Evolutionary conservation across 148 eudicot species (phyloP).

Genomic region (Rhododendron henanense): DNA sequence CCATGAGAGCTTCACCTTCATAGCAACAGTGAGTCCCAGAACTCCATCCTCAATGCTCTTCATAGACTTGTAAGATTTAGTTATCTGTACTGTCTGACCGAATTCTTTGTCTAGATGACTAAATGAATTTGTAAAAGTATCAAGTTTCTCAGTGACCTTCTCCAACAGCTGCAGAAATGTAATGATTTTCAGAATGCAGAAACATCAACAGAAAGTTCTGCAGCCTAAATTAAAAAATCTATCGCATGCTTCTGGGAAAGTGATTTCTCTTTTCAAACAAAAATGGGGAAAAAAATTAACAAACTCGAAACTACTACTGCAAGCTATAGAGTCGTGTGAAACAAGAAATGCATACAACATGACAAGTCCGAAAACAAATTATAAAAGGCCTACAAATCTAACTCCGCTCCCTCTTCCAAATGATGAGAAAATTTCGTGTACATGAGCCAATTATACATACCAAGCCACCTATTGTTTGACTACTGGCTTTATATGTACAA

Average conservation of each 20-base stretch:
- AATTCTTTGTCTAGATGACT: slow-evolving; percentile 85
- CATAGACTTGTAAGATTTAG: slow-evolving; percentile 63
- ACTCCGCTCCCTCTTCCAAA: not conserved
- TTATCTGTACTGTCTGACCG: slow-evolving; percentile 56
- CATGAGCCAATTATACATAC: not conserved
- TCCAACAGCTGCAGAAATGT: slow-evolving; percentile 62
- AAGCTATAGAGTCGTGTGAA: not conserved
- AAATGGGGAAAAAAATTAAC: not conserved
- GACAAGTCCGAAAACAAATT: not conserved
- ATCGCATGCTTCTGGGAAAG: not conserved
- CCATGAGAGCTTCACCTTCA: slow-evolving; percentile 75
- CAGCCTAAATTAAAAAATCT: not conserved
- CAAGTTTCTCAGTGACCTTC: slow-evolving; percentile 73
- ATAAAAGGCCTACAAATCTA: not conserved
- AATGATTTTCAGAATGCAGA: slow-evolving; percentile 6
- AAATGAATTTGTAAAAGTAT: slow-evolving; percentile 68
- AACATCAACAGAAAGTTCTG: not conserved
- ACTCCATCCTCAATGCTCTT: slow-evolving; percentile 50
- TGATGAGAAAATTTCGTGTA: not conserved
- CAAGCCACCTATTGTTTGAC: not conserved
- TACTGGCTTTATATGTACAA: not conserved
- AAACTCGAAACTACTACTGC: not conserved
- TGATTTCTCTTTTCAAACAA: not conserved
- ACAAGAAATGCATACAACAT: not conserved
- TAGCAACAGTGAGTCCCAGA: slow-evolving; percentile 36